Conservation (phyloP, 495 filamentous ascomycete genomes). For the Hypoxylon rickii region DNA sequence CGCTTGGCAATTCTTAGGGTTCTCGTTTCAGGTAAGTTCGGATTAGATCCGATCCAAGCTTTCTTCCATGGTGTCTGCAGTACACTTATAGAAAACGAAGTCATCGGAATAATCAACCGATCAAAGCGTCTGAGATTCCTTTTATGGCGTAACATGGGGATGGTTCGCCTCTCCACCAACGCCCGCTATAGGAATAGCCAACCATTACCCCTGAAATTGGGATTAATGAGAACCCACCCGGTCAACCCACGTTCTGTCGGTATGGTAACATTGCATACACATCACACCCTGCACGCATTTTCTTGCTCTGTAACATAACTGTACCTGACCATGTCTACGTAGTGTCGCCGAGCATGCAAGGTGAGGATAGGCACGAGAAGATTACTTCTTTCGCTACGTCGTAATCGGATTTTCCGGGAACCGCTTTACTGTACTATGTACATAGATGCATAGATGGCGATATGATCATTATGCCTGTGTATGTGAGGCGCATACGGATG, state of each 20-base stretch:
- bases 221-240: slow-evolving; percentile 1
- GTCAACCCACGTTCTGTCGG: slow-evolving; percentile 5
- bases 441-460: not conserved
- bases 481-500: not conserved
- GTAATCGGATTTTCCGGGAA: not conserved
- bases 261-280: slow-evolving; percentile 16
- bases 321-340: slow-evolving; percentile 13
- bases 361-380: slow-evolving; percentile 5
- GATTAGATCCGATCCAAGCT: not conserved
- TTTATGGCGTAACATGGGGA: not conserved
- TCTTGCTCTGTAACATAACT: not conserved
- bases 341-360: not conserved
- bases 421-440: not conserved
- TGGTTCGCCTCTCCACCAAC: not conserved
- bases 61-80: not conserved
- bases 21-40: not conserved
- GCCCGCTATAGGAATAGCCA: slow-evolving; percentile 13
- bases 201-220: slow-evolving; percentile 10
- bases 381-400: slow-evolving; percentile 5
- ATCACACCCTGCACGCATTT: not conserved
- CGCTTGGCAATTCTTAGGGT: not conserved
- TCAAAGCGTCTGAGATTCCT: too few species aligned
- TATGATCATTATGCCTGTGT: not conserved
- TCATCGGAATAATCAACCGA: too few species aligned
- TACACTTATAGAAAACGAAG: too few species aligned